phyloP scores from a whole-genome alignment of 2,329 filamentous ascomycete genomes.

The Alternaria conjuncta region DNA sequence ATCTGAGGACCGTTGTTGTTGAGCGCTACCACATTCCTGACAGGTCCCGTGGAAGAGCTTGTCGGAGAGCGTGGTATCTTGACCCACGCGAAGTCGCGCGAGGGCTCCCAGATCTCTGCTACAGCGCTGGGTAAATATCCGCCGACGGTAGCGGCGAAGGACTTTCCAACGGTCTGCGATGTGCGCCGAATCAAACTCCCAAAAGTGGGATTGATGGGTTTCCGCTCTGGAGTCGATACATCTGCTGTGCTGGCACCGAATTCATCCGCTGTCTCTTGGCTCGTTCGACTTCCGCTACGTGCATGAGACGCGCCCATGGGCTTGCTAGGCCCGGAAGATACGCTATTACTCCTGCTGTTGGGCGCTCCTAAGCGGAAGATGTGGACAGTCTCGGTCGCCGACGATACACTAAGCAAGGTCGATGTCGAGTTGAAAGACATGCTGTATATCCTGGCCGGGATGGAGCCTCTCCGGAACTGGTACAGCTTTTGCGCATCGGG shows the following conservation, averaged over 20 bases:
- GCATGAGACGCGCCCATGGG: slow-evolving; percentile 42
- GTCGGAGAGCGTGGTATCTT: slow-evolving; percentile 75
- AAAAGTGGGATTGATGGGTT: slow-evolving; percentile 72
- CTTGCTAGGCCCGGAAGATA: slow-evolving; percentile 33
- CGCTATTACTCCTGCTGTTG: slow-evolving; percentile 44
- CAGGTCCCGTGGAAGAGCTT: slow-evolving; percentile 55
- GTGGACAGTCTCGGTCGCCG: slow-evolving; percentile 93
- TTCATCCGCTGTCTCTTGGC: slow-evolving; percentile 49
- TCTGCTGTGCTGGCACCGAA: slow-evolving; percentile 50
- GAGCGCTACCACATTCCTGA: slow-evolving; percentile 96
- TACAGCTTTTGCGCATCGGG: slow-evolving; percentile 91
- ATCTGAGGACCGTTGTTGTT: slow-evolving; percentile 93
- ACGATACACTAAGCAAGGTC: slow-evolving; percentile 92
- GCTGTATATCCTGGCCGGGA: slow-evolving; percentile 94
- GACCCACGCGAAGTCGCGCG: slow-evolving; percentile 94
- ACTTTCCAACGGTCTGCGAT: slow-evolving; percentile 89
- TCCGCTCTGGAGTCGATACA: slow-evolving; percentile 39
- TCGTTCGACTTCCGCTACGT: slow-evolving; percentile 52
- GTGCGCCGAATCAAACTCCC: slow-evolving; percentile 92
- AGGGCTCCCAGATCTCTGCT: slow-evolving; percentile 96
- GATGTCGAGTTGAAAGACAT: slow-evolving; percentile 98
- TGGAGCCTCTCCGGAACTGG: slow-evolving; percentile 93
- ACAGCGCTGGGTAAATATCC: slow-evolving; percentile 93
- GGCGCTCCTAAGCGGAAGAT: slow-evolving; percentile 76
- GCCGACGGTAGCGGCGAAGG: slow-evolving; percentile 85